These are phyloP conservation scores for Erysimum cheiranthoides DNA, from an alignment of 345 rosid genomes.

Conservation along the genomic window DNA sequence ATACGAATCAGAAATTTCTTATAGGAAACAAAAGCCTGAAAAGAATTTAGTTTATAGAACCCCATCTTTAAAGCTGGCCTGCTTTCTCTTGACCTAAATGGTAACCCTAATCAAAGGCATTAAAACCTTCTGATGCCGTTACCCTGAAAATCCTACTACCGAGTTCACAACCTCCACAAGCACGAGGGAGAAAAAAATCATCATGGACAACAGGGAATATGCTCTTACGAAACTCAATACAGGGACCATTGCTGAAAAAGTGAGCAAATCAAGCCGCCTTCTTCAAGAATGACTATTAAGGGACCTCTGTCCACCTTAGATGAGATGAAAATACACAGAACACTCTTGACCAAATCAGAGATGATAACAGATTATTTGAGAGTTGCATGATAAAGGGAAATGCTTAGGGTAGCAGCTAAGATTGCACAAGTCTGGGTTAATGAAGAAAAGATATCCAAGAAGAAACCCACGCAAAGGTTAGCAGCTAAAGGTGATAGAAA, in stretches of 20 bases:
- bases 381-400: slow-evolving; percentile 16
- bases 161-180: slow-evolving; percentile 14
- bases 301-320: slow-evolving; percentile 19
- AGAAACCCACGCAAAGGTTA: slow-evolving; percentile 15
- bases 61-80: slow-evolving; percentile 39
- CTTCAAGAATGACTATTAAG: slow-evolving; percentile 5
- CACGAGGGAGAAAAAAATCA: slow-evolving; percentile 9
- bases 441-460: slow-evolving; percentile 4
- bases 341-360: slow-evolving; percentile 14
- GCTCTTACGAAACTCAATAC: slow-evolving; percentile 22
- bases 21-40: slow-evolving; percentile 33
- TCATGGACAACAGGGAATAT: slow-evolving; percentile 5
- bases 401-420: background rate
- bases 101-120: slow-evolving; percentile 4
- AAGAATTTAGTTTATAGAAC: slow-evolving; percentile 18
- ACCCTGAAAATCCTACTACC: slow-evolving; percentile 2
- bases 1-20: slow-evolving; percentile 46
- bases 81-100: slow-evolving; percentile 25
- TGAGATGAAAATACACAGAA: slow-evolving; percentile 24
- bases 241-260: slow-evolving; percentile 18
- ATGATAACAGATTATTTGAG: background rate
- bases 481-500: background rate
- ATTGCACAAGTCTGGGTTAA: slow-evolving; percentile 8
- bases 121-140: background rate
- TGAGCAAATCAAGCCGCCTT: slow-evolving; percentile 12